Evolutionary conservation across 148 eudicot species (phyloP).

Genomic region (Salicornia ramosissima): DNA sequence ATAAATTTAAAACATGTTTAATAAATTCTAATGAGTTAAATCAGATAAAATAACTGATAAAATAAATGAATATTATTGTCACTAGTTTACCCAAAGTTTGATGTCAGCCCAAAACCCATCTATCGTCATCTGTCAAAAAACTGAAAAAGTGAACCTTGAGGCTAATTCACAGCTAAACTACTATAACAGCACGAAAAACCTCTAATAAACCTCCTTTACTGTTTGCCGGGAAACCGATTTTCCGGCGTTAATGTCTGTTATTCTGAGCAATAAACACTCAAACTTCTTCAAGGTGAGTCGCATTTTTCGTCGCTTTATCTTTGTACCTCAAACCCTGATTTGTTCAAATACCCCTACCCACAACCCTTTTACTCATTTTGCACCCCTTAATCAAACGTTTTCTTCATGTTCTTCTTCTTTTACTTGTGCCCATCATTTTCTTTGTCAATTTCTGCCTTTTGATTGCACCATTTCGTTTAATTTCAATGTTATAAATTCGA

Average conservation of each 20-base stretch:
- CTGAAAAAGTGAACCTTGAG: too few relatives aligned
- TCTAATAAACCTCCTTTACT: constrained; percentile 2
- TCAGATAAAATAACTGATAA: too few relatives aligned
- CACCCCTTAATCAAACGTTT: constrained; percentile 14
- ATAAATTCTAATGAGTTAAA: too few relatives aligned
- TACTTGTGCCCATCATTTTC: constrained; percentile 26
- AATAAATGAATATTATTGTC: too few relatives aligned
- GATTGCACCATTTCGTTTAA: constrained; percentile 14
- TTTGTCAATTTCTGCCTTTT: constrained; percentile 59
- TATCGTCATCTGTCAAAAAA: too few relatives aligned
- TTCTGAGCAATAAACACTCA: constrained; percentile 28
- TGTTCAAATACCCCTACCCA: constrained; percentile 23
- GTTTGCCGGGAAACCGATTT: constrained; percentile 7
- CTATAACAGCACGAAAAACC: background rate
- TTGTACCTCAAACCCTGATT: constrained; percentile 14
- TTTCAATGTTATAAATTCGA: constrained; percentile 40
- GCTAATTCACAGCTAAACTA: too few relatives aligned
- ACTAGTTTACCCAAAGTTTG: too few relatives aligned
- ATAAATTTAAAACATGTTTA: too few relatives aligned
- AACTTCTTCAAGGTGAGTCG: constrained; percentile 37
- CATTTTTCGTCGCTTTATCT: constrained; percentile 20
- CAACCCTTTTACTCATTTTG: constrained; percentile 15
- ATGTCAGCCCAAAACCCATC: too few relatives aligned
- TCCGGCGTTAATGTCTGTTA: constrained; percentile 41
- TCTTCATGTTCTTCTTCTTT: constrained; percentile 19